Conservation (phyloP, 169 alveolate species). For the Plasmodium falciparum region DNA sequence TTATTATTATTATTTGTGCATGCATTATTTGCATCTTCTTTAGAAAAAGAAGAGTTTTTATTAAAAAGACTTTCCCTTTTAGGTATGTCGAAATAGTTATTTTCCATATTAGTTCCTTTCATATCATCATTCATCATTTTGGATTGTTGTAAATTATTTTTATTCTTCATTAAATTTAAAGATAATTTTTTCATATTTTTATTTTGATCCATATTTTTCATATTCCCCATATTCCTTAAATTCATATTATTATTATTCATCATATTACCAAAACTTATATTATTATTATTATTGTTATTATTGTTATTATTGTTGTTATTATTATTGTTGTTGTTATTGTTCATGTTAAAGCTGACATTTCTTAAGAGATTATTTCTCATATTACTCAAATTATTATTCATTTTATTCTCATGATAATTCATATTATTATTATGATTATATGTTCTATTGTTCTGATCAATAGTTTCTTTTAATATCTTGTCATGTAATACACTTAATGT, state of each 20-base stretch:
- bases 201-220: constrained; percentile 52
- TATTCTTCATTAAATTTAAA: constrained; percentile 32
- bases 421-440: constrained; percentile 14
- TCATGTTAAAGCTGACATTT: constrained; percentile 36
- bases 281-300: constrained; percentile 3
- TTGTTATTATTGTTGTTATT: not conserved
- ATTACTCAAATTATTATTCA: constrained; percentile 35
- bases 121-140: constrained; percentile 35
- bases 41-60: not conserved
- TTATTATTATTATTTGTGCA: not conserved
- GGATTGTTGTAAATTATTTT: constrained; percentile 8
- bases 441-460: constrained; percentile 41
- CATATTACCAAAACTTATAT: not conserved
- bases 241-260: not conserved
- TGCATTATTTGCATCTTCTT: constrained; percentile 9
- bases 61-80: constrained; percentile 1
- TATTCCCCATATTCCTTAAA: constrained; percentile 1
- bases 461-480: constrained; percentile 57
- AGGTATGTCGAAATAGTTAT: constrained; percentile 40
- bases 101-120: not conserved
- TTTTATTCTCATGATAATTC: constrained; percentile 60
- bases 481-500: constrained; percentile 72
- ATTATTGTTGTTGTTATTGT: not conserved
- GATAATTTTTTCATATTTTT: constrained; percentile 55
- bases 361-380: constrained; percentile 60